Percentiles rank a stretch among this genome's conserved stretches.
phyloP scores from a whole-genome alignment of 352 stramenopile genomes.

The Phytophthora citricola region DNA sequence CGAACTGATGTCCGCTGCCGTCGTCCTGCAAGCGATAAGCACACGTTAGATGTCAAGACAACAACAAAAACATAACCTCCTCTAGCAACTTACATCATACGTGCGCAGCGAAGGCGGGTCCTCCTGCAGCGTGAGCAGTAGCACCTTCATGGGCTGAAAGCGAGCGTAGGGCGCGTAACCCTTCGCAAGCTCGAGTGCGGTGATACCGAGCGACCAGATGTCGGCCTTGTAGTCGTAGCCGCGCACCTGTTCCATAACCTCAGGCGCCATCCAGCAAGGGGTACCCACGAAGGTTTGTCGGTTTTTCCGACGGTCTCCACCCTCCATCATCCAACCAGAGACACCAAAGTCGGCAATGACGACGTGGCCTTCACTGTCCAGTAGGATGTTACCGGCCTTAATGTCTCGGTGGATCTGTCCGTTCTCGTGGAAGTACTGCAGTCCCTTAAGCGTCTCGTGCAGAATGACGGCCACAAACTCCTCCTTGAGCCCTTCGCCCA shows the following conservation, averaged over 20 bases:
- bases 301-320: constrained; percentile 93
- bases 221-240: constrained; percentile 97
- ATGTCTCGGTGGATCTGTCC: constrained; percentile 98
- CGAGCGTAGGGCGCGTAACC: constrained; percentile 98
- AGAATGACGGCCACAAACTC: constrained; percentile 98
- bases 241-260: constrained; percentile 93
- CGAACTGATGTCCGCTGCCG: constrained; percentile 83
- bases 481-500: constrained; percentile 92
- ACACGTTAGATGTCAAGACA: constrained; percentile 10
- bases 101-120: constrained; percentile 93
- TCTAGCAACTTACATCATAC: constrained; percentile 73
- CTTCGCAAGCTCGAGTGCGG: constrained; percentile 98
- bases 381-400: constrained; percentile 98
- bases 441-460: constrained; percentile 95
- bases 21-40: constrained; percentile 60
- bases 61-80: not conserved
- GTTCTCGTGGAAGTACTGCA: constrained; percentile 99
- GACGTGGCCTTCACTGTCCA: constrained; percentile 94
- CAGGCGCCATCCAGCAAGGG: constrained; percentile 96
- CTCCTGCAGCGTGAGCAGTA: constrained; percentile 97
- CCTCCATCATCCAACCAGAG: constrained; percentile 98
- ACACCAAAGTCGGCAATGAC: constrained; percentile 99
- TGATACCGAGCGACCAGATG: constrained; percentile 99
- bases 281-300: constrained; percentile 98
- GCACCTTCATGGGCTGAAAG: constrained; percentile 98